A percentile compares a stretch with the other conserved stretches of the same genome.
Conservation (phyloP, 129 eudicot species). For the carrot (Daucus carota) region DH1_v3.0 NC_030387.2:10602501-10603000, state of each 20-base stretch:
- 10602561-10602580: neutral
- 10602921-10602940: neutral
- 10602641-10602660: neutral
- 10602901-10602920: neutral
- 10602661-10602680: neutral
- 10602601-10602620: neutral
- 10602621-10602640: neutral
- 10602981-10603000: neutral
- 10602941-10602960: neutral
- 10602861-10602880: too few species aligned
- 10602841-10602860: too few species aligned
- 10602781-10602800: neutral
- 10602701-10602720: neutral
- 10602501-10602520: neutral
- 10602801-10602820: neutral
- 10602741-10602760: neutral
- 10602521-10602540: neutral
- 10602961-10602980: neutral
- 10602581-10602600: neutral
- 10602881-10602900: too few species aligned
- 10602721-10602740: neutral
- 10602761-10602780: neutral
- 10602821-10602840: too few species aligned
- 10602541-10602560: neutral
- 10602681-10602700: neutral